A percentile compares a stretch with the other conserved stretches of the same genome.
These are phyloP conservation scores for Hymenoscyphus fraxineus DNA, from an alignment of 2,329 filamentous ascomycete genomes.

Conservation along the genomic window DNA sequence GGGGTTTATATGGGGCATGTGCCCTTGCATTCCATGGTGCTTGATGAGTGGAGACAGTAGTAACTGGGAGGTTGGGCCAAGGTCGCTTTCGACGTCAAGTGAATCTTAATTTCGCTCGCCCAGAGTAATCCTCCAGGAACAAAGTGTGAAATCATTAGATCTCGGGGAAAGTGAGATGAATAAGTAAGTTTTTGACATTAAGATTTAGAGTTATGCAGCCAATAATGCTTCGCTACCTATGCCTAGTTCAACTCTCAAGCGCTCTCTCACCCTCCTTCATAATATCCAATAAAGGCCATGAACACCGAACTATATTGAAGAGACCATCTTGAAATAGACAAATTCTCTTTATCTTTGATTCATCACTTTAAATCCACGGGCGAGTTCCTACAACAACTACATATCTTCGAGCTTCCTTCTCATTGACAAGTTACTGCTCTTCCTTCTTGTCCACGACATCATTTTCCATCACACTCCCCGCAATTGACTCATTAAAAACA, in stretches of 20 bases:
- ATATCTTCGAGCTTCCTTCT: neutral
- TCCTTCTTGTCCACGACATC: constrained; percentile 57
- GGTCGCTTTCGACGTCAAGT: neutral
- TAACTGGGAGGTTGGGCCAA: too few species aligned
- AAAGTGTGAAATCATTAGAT: neutral
- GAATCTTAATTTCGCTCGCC: neutral
- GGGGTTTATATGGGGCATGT: neutral
- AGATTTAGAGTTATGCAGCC: neutral
- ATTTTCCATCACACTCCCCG: constrained; percentile 20
- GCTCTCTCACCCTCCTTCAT: neutral
- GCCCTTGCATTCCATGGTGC: neutral
- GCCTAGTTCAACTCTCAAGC: neutral
- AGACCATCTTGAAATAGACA: neutral
- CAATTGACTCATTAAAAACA: constrained; percentile 29
- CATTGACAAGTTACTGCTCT: constrained; percentile 7
- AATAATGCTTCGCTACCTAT: neutral
- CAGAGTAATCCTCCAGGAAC: neutral
- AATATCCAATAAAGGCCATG: neutral
- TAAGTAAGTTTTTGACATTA: neutral
- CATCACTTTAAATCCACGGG: neutral
- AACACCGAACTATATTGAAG: too few species aligned
- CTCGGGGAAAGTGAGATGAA: neutral
- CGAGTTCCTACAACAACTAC: neutral
- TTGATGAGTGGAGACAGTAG: too few species aligned
- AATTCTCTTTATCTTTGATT: neutral